Evolutionary conservation across 768 basidiomycete species (phyloP), one percentile per base, ranked within the genome.

Genomic region (Mrakia hoshinonis): DNA sequence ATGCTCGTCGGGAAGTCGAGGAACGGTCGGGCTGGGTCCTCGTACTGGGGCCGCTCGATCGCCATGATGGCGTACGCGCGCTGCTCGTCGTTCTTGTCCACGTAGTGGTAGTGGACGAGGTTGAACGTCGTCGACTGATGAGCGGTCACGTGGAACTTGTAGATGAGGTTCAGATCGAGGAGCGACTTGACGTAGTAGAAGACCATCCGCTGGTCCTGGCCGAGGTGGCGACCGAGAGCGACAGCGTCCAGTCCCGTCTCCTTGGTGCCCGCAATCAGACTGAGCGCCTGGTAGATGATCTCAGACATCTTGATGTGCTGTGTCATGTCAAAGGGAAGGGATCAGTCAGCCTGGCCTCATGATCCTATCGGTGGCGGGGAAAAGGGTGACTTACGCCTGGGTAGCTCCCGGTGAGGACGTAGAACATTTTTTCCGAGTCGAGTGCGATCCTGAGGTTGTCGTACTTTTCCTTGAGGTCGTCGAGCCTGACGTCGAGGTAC

Each of bases 21-120:
- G 58, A 61, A 61, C 18, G 58, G 58, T 11, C n/a, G 34, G 15
- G 13, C 3, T 12, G 58, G 58, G 20, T 61, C 58, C 22, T 29
- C 18, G 34, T 61, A 61, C 31, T 36, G 18, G 58, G 49, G 15
- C 49, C 24, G 15, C 20, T 22, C 13, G 43, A 11, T 48, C n/a
- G 34, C n/a, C 31, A 48, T 66, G 24, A 24, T 47, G 24, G 39
- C 46, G 46, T 38, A 65, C n/a, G 64, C 64, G 64, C 47, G 46
- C 10, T 51, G 46, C 29, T 66, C 64, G 13, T n/a, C 24, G 34
- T 43, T 47, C 29, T 66, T 24, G 3, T 24, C 9, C 43, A 61
- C 29, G 52, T 68, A 68, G n/a, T 36, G 67, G 29, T 34, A n/a
- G 58, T 68, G 67, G 24, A 68, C 54, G 39, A 58, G 67, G 49